Evolutionary conservation across 129 eudicot genomes (phyloP).

Genomic region (Artemisia annua): DNA sequence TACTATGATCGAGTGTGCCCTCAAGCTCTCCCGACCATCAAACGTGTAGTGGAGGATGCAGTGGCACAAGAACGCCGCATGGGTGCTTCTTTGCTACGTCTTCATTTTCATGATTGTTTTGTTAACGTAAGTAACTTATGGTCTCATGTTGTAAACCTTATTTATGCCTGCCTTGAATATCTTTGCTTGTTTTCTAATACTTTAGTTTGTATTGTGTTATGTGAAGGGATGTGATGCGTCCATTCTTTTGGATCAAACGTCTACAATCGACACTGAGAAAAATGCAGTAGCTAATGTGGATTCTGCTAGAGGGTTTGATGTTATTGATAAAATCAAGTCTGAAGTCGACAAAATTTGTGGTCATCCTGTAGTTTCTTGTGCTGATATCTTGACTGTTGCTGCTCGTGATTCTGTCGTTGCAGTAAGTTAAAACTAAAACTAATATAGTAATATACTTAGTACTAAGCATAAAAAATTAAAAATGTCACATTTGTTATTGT

Average conservation of each 20-base stretch:
- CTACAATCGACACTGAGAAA: no score
- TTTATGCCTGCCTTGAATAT: no score
- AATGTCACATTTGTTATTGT: background rate
- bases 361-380: background rate
- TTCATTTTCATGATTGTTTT: slow-evolving; percentile 63
- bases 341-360: no score
- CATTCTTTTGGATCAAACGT: no score
- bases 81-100: slow-evolving; percentile 56
- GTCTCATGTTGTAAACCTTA: background rate
- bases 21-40: slow-evolving; percentile 47
- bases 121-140: slow-evolving; percentile 31
- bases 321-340: no score
- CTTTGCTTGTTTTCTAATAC: no score
- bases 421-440: slow-evolving; percentile 17
- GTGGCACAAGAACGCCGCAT: slow-evolving; percentile 47
- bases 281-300: no score
- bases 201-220: no score
- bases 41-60: slow-evolving; percentile 47
- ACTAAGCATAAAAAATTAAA: background rate
- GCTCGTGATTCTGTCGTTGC: slow-evolving; percentile 1
- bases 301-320: no score
- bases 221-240: no score
- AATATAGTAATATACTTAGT: background rate
- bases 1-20: slow-evolving; percentile 44
- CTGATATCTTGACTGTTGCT: slow-evolving; percentile 40